phyloP scores from a whole-genome alignment of 306 rosid species.

The Castanospermum australe region DNA sequence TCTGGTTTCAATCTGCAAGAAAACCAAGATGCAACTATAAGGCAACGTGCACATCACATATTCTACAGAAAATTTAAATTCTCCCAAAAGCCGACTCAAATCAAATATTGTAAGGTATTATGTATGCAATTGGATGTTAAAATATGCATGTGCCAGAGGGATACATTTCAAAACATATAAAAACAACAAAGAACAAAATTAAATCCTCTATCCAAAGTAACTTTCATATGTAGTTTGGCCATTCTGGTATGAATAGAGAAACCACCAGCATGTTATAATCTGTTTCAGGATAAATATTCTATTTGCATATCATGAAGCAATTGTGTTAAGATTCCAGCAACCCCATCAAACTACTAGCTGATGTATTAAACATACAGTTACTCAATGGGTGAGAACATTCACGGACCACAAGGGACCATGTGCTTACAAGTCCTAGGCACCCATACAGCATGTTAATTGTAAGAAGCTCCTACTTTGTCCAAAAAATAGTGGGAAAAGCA shows the following conservation, averaged over 20 bases:
- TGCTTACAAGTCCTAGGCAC: constrained; percentile 5
- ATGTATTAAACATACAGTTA: background rate
- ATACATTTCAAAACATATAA: background rate
- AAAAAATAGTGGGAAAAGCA: background rate
- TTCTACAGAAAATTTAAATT: background rate
- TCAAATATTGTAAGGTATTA: background rate
- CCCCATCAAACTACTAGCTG: background rate
- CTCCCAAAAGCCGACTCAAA: background rate
- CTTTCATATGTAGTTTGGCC: background rate
- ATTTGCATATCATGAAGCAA: constrained; percentile 2
- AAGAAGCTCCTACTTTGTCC: background rate
- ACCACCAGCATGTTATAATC: background rate
- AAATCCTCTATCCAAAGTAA: constrained; percentile 13
- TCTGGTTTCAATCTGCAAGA: constrained; percentile 74
- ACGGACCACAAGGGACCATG: constrained; percentile 11
- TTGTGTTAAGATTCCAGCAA: background rate
- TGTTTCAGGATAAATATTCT: background rate
- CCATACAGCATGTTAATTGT: background rate
- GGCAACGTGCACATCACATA: background rate
- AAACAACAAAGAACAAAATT: background rate
- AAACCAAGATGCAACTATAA: constrained; percentile 20
- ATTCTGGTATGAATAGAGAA: background rate
- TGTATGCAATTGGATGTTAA: background rate
- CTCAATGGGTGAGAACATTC: constrained; percentile 1
- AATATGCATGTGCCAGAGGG: background rate